Evolutionary conservation across 2,329 filamentous ascomycete genomes (phyloP), one percentile per base, ranked within the genome.

Genomic region (Cryphonectria radicalis): DNA sequence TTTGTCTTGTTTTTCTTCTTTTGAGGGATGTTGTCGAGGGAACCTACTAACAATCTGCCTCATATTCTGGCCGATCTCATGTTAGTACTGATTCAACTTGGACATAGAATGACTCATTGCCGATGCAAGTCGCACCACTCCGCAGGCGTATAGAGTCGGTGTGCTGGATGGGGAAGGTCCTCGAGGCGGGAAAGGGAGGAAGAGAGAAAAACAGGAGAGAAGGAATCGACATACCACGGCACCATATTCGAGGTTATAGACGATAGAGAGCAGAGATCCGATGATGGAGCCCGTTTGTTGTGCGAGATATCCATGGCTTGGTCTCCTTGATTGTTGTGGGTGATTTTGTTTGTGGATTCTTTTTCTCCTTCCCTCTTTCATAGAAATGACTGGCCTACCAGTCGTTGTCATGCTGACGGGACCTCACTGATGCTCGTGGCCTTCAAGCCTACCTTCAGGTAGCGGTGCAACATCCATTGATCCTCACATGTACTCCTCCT

Each of bases 401-500:
- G 14, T 50, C 43, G 17, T 50, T 50, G 4, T 2, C 43, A 22
- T 50, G 17, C 6, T 22, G 17, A 50, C 22, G 43, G 43, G 14
- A 17, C 22, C 5, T 50, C 5, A 4, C 43, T 43, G 43, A 19
- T 50, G 43, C 43, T 22, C 6, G 19, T 22, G 43, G 43, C 43
- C 43, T 10, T 22, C 17, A 50, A 50, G 19, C 19, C 43, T 8
- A 19, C 43, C 17, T 50, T 3, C 6, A 19, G 14, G 42, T 37
- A 46, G 42, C 14, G 3, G 5, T 19, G 43, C 17, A 46, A 5
- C 22, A 22, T 19, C 46, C 46, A n/a, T 4, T 17, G 32, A 14
- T n/a, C 17, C n/a, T 71, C 62, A 65, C 40, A 71, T 62, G 42
- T 64, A 53, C 19, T 59, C 42, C 35, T 74, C 73, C 19, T 67